Base-by-base conservation (phyloP, 2,329 filamentous ascomycete genomes). In the Calonectria fujianensis region DNA sequence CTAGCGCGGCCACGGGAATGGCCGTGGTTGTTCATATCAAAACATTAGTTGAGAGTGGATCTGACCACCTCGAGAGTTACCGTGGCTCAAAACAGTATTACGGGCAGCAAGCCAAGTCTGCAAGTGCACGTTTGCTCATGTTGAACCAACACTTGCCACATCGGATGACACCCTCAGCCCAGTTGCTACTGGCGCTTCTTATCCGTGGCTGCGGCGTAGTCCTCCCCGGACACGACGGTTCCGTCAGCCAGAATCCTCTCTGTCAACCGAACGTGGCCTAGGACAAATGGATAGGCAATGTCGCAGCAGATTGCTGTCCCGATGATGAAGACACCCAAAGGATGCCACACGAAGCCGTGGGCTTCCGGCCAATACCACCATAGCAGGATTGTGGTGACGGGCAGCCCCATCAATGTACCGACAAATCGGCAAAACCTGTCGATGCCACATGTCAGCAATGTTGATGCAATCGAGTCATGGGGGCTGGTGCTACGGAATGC, bases 301-400 rank as follows among this genome's bases (percentile, higher is more conserved):
- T 90, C 89, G 63, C 85, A 87, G 20, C 85, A 57, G 2, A 87
- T 69, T 18, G 84, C 84, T 0, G 85, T 84, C 0, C 82, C 85
- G 74, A 84, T 84, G 18, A 90, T 78, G 72, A 89, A 85, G 5
- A 88, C 57, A 0, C 84, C 85, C 6, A 88, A 80, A 0, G 86
- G 87, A 39, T 85, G 85, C 64, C 85, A 81, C 37, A 88, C 85
- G 77, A 88, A 90, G 14, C 84, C 85, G 77, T 90, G 87, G 1
- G 88, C 86, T 71, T 89, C 89, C 4, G 87, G 88, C 89, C 89
- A 90, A 76, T 85, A 85, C 82, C 85, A 88, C 87, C 87, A 89
- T n/a, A 87, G 80, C 54, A 88, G 76, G 11, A 80, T 80, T 68
- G 85, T 86, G 54, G 82, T 82, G 14, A 85, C 71, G 7, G 85